Percentiles rank a stretch among this genome's conserved stretches.
These are phyloP conservation scores for Neurospora crassa DNA, from an alignment of 2,329 filamentous ascomycete species.

Conservation along the genomic window DNA sequence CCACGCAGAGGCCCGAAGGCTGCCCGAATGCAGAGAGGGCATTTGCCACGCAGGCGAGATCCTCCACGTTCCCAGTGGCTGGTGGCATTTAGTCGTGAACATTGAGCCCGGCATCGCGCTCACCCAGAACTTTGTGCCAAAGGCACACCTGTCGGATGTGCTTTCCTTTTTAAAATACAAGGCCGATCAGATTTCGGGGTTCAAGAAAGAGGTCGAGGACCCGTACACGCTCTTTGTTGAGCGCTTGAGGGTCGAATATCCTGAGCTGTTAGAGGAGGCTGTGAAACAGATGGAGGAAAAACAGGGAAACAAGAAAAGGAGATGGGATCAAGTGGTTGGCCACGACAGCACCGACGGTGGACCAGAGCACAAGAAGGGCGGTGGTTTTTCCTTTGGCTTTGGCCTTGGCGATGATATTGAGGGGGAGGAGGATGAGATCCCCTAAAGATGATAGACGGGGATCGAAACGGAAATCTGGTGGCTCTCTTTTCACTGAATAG, in stretches of 20 bases:
- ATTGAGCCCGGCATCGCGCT: constrained; percentile 75
- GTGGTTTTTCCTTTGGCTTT: constrained; percentile 46
- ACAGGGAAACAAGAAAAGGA: constrained; percentile 60
- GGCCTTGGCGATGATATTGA: constrained; percentile 40
- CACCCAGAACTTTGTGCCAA: constrained; percentile 91
- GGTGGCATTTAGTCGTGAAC: constrained; percentile 96
- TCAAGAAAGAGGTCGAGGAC: constrained; percentile 59
- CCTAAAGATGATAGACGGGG: constrained; percentile 16
- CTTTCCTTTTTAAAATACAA: constrained; percentile 75
- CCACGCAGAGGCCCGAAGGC: constrained; percentile 68
- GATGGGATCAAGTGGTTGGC: constrained; percentile 74
- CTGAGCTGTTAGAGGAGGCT: constrained; percentile 58
- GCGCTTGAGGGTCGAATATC: constrained; percentile 52
- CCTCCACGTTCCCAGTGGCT: constrained; percentile 84
- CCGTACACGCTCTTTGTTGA: constrained; percentile 68
- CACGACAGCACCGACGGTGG: constrained; percentile 30
- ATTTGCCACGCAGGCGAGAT: constrained; percentile 80
- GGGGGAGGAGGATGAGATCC: constrained; percentile 36
- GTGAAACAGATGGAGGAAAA: constrained; percentile 55
- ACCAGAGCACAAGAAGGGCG: constrained; percentile 22
- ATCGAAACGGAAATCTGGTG: not conserved
- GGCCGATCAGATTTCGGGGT: constrained; percentile 79
- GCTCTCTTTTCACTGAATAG: not conserved
- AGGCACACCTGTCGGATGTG: constrained; percentile 62
- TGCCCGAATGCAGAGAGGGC: constrained; percentile 73